Evolutionary conservation across 768 basidiomycete species (phyloP).

Genomic region (Trametes cingulata): DNA sequence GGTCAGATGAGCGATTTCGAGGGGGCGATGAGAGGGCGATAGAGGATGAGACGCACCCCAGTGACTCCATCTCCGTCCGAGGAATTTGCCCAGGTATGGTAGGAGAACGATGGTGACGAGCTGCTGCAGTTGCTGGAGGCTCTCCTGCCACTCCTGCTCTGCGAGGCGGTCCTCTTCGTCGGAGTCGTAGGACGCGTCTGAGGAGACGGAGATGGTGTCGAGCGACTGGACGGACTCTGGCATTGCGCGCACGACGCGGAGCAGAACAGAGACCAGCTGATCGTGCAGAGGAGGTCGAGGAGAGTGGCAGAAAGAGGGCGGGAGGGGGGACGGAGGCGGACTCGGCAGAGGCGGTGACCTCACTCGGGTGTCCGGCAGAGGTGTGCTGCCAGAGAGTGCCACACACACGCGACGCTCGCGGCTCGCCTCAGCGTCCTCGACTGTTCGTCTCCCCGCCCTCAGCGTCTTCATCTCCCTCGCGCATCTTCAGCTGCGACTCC

Average conservation of each 20-base stretch:
- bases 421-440: background rate
- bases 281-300: too few species aligned
- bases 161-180: conserved; percentile 73
- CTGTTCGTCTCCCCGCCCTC: background rate
- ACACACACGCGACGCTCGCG: conserved; percentile 17
- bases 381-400: conserved; percentile 10
- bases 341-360: conserved; percentile 12
- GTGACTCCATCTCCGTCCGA: conserved; percentile 83
- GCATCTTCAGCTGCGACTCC: conserved; percentile 8
- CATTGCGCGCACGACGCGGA: conserved; percentile 41
- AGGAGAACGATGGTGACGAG: conserved; percentile 78
- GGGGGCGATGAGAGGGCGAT: conserved; percentile 2
- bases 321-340: background rate
- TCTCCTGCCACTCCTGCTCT: conserved; percentile 94
- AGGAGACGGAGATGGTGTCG: conserved; percentile 54
- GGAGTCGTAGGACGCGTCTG: conserved; percentile 51
- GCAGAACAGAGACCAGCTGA: background rate
- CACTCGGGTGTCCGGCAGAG: conserved; percentile 7
- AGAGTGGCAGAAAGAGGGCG: background rate
- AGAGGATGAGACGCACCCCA: conserved; percentile 60
- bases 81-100: conserved; percentile 85
- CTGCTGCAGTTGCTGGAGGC: conserved; percentile 79
- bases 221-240: conserved; percentile 61
- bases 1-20: conserved; percentile 12
- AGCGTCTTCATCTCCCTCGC: background rate